These are phyloP conservation scores for Truncatella angustata DNA, from an alignment of 2,329 filamentous ascomycete species.

Conservation along the genomic window DNA sequence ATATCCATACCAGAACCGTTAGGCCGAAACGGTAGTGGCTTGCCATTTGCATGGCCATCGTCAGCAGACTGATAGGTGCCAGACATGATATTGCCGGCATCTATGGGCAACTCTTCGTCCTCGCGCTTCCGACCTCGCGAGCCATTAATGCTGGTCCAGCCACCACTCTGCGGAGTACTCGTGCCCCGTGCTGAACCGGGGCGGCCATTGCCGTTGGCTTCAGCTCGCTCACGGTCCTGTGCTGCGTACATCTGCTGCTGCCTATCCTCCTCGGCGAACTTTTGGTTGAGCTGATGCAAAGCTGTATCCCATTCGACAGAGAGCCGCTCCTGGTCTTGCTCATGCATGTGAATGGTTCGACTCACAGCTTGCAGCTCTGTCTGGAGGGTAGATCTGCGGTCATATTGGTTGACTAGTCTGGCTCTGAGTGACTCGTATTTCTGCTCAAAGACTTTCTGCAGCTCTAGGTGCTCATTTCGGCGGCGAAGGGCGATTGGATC, in stretches of 20 bases:
- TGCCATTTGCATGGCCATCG: slow-evolving; percentile 21
- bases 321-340: slow-evolving; percentile 23
- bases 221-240: slow-evolving; percentile 16
- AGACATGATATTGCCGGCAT: slow-evolving; percentile 29
- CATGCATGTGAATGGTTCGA: slow-evolving; percentile 19
- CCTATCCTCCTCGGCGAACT: slow-evolving; percentile 23
- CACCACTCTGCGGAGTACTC: slow-evolving; percentile 11
- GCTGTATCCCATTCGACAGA: slow-evolving; percentile 20
- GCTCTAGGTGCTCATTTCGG: slow-evolving; percentile 22
- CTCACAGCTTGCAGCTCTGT: slow-evolving; percentile 19
- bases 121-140: slow-evolving; percentile 18
- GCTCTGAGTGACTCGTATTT: slow-evolving; percentile 20
- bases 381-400: slow-evolving; percentile 20
- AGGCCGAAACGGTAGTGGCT: slow-evolving; percentile 19
- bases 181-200: slow-evolving; percentile 14
- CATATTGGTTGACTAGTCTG: slow-evolving; percentile 20
- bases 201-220: slow-evolving; percentile 14
- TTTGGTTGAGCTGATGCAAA: slow-evolving; percentile 10
- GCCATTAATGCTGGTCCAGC: slow-evolving; percentile 31
- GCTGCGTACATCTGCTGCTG: slow-evolving; percentile 19
- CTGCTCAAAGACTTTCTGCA: slow-evolving; percentile 17
- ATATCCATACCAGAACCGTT: slow-evolving; percentile 14
- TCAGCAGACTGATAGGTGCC: slow-evolving; percentile 31
- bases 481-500: slow-evolving; percentile 18
- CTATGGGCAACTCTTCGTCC: slow-evolving; percentile 25